Evolutionary conservation across 257 asterid species (phyloP).

Genomic region (Forsythia viridissima): DNA sequence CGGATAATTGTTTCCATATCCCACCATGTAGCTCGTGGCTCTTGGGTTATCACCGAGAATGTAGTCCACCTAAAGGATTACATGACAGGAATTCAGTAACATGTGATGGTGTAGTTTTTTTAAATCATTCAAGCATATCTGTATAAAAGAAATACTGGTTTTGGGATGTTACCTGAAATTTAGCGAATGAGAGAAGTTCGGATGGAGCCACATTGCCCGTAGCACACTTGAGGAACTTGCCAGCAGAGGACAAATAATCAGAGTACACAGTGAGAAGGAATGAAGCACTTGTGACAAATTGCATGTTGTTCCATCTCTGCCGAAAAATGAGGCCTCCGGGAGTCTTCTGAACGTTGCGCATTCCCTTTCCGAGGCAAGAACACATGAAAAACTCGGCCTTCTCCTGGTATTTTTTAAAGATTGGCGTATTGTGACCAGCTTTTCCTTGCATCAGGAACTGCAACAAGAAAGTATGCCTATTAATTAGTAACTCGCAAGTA

Average conservation of each 20-base stretch:
- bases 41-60: slow-evolving; percentile 98
- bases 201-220: slow-evolving; percentile 58
- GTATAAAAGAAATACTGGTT: neutral
- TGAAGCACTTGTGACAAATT: slow-evolving; percentile 91
- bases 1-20: slow-evolving; percentile 88
- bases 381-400: slow-evolving; percentile 96
- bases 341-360: slow-evolving; percentile 75
- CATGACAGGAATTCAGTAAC: neutral
- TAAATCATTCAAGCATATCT: neutral
- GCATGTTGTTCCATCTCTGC: slow-evolving; percentile 98
- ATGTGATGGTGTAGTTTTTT: neutral
- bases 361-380: slow-evolving; percentile 83
- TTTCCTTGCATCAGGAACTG: slow-evolving; percentile 89
- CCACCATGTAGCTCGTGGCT: slow-evolving; percentile 98
- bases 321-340: slow-evolving; percentile 91
- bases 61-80: slow-evolving; percentile 68
- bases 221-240: slow-evolving; percentile 68
- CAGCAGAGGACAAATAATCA: slow-evolving; percentile 80
- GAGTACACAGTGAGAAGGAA: slow-evolving; percentile 85
- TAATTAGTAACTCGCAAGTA: neutral
- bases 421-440: slow-evolving; percentile 54
- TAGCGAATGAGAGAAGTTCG: slow-evolving; percentile 79
- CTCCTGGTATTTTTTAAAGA: slow-evolving; percentile 62
- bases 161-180: slow-evolving; percentile 67
- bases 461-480: slow-evolving; percentile 2